These are phyloP conservation scores for Ceriops decandra DNA, from an alignment of 345 rosid species.

Conservation along the genomic window DNA sequence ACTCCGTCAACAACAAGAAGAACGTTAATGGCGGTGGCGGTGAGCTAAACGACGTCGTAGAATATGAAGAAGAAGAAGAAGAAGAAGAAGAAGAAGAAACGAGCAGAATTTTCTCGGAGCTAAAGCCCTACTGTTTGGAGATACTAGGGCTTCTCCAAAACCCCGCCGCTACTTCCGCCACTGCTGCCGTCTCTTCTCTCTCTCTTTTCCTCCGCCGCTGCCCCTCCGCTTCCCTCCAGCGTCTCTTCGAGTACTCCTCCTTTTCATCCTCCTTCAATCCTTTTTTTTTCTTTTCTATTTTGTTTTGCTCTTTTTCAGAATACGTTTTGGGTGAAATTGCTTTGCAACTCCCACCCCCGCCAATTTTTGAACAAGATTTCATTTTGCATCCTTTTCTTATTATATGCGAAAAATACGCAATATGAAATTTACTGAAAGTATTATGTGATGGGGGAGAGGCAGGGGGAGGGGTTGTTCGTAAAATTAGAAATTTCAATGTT, in stretches of 20 bases:
- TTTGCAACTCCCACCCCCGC: too few relatives aligned
- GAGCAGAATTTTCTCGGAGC: conserved; percentile 41
- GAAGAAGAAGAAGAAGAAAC: conserved; percentile 27
- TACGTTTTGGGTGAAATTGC: not conserved
- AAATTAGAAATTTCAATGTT: too few relatives aligned
- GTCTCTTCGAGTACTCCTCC: conserved; percentile 64
- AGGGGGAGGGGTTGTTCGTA: too few relatives aligned
- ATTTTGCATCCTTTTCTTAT: not conserved
- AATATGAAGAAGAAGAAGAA: conserved; percentile 27
- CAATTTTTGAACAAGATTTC: not conserved
- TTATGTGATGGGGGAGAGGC: too few relatives aligned
- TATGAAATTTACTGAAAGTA: too few relatives aligned
- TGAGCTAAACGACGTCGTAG: too few relatives aligned
- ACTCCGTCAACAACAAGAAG: not conserved
- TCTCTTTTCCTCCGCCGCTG: conserved; percentile 49
- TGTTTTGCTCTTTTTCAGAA: not conserved
- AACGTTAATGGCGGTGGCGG: not conserved
- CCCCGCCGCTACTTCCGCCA: conserved; percentile 34
- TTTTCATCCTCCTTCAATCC: not conserved
- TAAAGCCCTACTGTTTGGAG: conserved; percentile 55
- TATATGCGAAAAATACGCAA: not conserved
- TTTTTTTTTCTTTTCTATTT: not conserved
- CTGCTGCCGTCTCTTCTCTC: conserved; percentile 40
- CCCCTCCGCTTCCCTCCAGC: conserved; percentile 53
- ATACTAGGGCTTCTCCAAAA: conserved; percentile 63